Evolutionary conservation across 2,329 filamentous ascomycete species (phyloP).

Genomic region (Dryadomyces quercus-mongolicae): DNA sequence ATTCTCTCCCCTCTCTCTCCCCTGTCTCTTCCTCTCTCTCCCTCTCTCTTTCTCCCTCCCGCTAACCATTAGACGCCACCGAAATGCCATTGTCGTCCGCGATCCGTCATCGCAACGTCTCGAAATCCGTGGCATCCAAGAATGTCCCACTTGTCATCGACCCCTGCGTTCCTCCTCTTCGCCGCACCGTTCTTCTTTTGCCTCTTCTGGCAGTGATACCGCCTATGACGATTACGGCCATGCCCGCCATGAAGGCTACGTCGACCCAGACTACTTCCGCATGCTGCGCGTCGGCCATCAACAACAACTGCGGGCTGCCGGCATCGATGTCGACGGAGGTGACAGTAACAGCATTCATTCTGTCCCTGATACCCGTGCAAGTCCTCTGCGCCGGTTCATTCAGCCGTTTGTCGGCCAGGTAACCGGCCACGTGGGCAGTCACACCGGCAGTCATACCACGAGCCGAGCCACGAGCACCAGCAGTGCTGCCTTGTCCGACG

Average conservation of each 20-base stretch:
- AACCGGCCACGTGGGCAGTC: background rate
- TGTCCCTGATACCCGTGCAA: slow-evolving; percentile 27
- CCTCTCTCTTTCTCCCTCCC: background rate
- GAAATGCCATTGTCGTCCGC: slow-evolving; percentile 83
- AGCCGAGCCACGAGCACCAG: background rate
- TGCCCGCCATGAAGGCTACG: slow-evolving; percentile 50
- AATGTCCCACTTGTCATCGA: slow-evolving; percentile 88
- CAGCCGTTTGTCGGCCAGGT: slow-evolving; percentile 23
- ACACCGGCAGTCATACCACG: too few relatives aligned
- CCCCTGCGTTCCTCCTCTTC: slow-evolving; percentile 41
- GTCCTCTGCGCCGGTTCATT: slow-evolving; percentile 35
- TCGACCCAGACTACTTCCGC: slow-evolving; percentile 88
- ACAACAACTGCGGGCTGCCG: slow-evolving; percentile 16
- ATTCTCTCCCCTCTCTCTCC: background rate
- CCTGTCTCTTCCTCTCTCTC: background rate
- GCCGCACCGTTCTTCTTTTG: slow-evolving; percentile 35
- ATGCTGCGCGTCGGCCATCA: slow-evolving; percentile 57
- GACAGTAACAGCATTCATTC: slow-evolving; percentile 22
- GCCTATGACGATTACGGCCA: slow-evolving; percentile 13
- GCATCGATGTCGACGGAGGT: background rate
- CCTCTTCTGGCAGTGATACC: slow-evolving; percentile 12
- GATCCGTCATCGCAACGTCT: slow-evolving; percentile 77
- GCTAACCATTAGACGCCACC: slow-evolving; percentile 58
- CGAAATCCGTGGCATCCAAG: slow-evolving; percentile 62
- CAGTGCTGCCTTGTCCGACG: slow-evolving; percentile 7